Base-by-base conservation (phyloP, 2,329 filamentous ascomycete species). In the Salinomyces thailandicus region DNA sequence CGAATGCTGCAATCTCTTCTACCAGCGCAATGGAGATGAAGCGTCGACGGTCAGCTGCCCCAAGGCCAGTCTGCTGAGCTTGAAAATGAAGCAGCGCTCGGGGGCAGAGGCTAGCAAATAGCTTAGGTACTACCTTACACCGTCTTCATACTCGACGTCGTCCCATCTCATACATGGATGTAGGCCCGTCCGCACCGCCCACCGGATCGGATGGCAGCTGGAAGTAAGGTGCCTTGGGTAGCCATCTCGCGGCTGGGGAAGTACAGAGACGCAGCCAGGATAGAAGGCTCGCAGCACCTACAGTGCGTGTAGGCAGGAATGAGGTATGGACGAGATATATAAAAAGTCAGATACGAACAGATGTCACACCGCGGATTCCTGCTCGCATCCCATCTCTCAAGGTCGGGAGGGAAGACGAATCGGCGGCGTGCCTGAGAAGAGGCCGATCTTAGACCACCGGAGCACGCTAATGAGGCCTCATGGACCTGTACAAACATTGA, bases 401-500 rank as follows among this genome's bases (percentile, higher is more conserved):
- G n/a, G n/a, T n/a, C 22, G 22, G 22, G n/a, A 26, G 9, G 22
- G 22, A 26, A n/a, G 22, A n/a, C 22, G n/a, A 26, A 26, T 26
- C 9, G 22, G n/a, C 9, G 22, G 9, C 9, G 9, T n/a, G 9
- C 22, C 22, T 26, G 9, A 9, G 9, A 8, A n/a, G n/a, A 26
- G 22, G 22, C 49, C 55, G 48, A 60, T 82, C 84, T 93, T 85
- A 81, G 89, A 82, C 83, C 72, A 83, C 86, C 85, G 87, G 86
- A 98, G 91, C 91, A 85, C 89, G 87, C 84, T 32, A 69, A 68
- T 43, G 81, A 87, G 83, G 73, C 70, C 80, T 66, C 71, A 43
- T 49, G 63, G 71, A 80, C 75, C 85, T 93, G 83, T 85, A 83
- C 78, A 86, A 85, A 82, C 75, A 96, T 74, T 85, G 84, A 87